Evolutionary conservation across 352 stramenopile genomes (phyloP), one percentile per base, ranked within the genome.

Genomic region (Phytopythium oedochilum): DNA sequence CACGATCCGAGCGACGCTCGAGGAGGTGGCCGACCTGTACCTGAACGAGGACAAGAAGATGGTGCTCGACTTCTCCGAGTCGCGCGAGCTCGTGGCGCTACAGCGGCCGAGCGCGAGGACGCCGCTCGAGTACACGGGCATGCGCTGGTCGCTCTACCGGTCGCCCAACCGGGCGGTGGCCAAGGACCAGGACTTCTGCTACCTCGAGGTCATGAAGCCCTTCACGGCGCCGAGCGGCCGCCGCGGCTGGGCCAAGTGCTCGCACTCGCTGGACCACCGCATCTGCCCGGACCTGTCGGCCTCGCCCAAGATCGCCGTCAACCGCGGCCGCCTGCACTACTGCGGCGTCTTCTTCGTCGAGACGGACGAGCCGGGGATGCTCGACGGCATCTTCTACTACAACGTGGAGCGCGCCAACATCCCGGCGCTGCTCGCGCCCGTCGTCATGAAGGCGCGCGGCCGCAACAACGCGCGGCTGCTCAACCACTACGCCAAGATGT

Each of bases 31-130:
- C 4, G 73, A 88, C 17, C 40, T 90, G 46, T 90, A 85, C 53
- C 47, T 88, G 42, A 79, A 73, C 57, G 64, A 77, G 26, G 64
- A 80, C 17, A 83, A 80, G 59, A 78, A 85, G 57, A 74, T 89
- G 64, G 75, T 87, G 61, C 67, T 90, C 18, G 80, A 90, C 54
- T 90, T 88, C 55, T 85, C 80, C 44, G 73, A 84, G 59, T 86
- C 80, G 15, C 59, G 70, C 39, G 70, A 86, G 26, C 62, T 86
- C 28, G 63, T 71, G 12, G 59, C 78, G 59, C 68, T 92, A 10
- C 70, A 82, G 20, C 57, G 64, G 43, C 57, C 68, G 25, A 83
- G 54, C 2, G 42, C 48, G 23, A 25, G 64, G 20, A 51, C 63
- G 18, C 73, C 78, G 18, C 71, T 83, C 39, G 69, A 80, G 57